phyloP scores from a whole-genome alignment of 1,139 yeast genomes.

The Scheffersomyces insectosa region DNA sequence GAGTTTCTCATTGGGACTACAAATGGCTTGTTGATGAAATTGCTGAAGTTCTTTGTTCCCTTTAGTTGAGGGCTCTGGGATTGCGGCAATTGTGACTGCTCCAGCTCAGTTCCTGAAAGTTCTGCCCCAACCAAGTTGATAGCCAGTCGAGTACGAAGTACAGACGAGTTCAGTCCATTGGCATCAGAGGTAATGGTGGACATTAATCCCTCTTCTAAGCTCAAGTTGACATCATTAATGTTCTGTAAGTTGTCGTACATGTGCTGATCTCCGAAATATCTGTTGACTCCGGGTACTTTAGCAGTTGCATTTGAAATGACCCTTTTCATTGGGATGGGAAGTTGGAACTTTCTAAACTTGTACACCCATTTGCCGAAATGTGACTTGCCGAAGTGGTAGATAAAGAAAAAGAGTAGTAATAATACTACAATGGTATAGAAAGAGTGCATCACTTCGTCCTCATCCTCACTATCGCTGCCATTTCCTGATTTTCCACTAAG shows the following conservation, averaged over 20 bases:
- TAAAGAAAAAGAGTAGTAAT: conserved; percentile 17
- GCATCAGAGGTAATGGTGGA: conserved; percentile 17
- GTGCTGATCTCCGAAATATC: conserved; percentile 11
- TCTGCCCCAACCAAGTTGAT: conserved; percentile 31
- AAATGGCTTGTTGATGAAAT: conserved; percentile 40
- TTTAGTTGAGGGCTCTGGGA: conserved; percentile 4
- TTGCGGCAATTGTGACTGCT: background rate
- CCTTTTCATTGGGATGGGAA: conserved; percentile 17
- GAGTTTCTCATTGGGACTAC: conserved; percentile 29
- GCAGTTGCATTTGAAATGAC: conserved; percentile 10
- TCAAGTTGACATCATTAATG: conserved; percentile 22
- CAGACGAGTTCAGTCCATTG: conserved; percentile 8
- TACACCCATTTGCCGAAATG: conserved; percentile 15
- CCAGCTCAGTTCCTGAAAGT: conserved; percentile 6
- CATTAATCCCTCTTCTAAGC: conserved; percentile 35
- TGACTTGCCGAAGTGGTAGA: conserved; percentile 19
- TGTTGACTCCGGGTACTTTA: conserved; percentile 19
- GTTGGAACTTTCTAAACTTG: conserved; percentile 15
- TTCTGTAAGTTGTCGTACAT: conserved; percentile 11
- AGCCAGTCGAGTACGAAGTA: conserved; percentile 41
- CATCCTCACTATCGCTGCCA: conserved; percentile 25
- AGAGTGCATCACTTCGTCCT: conserved; percentile 9
- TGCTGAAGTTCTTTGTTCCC: conserved; percentile 17
- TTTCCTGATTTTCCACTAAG: conserved; percentile 10
- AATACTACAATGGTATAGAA: conserved; percentile 18